Evolutionary conservation across 441 rosid species (phyloP).

Genomic region (Gossypium gossypioides): DNA sequence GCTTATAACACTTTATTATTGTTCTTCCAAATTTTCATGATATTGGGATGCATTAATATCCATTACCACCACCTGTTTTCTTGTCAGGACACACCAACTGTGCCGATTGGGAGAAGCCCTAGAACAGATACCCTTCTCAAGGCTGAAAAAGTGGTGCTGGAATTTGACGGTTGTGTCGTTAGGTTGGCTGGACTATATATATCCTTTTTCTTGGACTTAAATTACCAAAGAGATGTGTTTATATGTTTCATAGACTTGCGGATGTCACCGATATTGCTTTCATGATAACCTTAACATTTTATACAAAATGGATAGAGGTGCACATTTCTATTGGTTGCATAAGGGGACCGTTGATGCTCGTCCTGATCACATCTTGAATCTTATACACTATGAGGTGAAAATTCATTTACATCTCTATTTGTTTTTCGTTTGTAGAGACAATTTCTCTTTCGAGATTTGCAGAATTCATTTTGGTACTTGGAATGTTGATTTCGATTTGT

Average conservation of each 20-base stretch:
- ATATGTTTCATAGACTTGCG: not conserved
- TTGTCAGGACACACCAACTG: slow-evolving; percentile 55
- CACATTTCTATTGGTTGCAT: slow-evolving; percentile 70
- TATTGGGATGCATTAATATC: not conserved
- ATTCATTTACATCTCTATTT: not conserved
- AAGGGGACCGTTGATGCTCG: slow-evolving; percentile 59
- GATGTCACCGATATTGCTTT: slow-evolving; percentile 11
- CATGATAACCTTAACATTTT: slow-evolving; percentile 34
- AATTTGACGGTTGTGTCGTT: slow-evolving; percentile 61
- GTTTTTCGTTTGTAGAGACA: not conserved
- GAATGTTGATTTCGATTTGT: not conserved
- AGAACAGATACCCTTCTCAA: slow-evolving; percentile 66
- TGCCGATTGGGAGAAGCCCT: slow-evolving; percentile 78
- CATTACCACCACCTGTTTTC: not conserved
- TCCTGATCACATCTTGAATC: slow-evolving; percentile 84
- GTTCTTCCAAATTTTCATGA: not conserved
- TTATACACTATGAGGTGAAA: slow-evolving; percentile 81
- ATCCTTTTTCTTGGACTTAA: slow-evolving; percentile 45
- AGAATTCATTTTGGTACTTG: not conserved
- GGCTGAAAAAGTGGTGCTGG: slow-evolving; percentile 68
- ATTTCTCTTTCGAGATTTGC: not conserved
- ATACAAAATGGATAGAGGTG: slow-evolving; percentile 76
- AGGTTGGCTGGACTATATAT: slow-evolving; percentile 91
- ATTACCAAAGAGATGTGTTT: not conserved
- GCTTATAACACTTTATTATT: not conserved